Conservation (phyloP, 78 protist species). For the Protostelium mycophagum region DNA sequence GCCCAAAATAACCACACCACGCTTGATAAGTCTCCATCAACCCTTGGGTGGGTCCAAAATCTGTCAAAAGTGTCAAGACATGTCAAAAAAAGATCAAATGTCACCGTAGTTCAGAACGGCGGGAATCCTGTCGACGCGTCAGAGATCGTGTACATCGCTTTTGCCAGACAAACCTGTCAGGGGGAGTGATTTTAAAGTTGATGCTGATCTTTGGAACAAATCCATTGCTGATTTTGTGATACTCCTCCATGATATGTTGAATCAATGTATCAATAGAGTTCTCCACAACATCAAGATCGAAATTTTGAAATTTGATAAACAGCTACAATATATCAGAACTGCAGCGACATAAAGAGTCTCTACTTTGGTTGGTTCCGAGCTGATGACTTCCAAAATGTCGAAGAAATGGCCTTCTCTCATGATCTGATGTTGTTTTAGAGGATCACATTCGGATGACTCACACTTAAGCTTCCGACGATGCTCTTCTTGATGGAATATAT, state of each 20-base stretch:
- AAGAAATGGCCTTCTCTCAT: background rate
- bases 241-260: background rate
- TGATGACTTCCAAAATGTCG: background rate
- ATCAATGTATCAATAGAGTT: background rate
- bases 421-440: background rate
- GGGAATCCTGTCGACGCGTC: too few species aligned
- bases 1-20: background rate
- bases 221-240: background rate
- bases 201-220: background rate
- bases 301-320: background rate
- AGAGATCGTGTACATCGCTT: too few species aligned
- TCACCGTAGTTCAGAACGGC: too few species aligned
- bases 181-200: background rate
- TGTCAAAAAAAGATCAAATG: too few species aligned
- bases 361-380: background rate
- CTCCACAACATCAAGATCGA: background rate
- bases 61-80: background rate
- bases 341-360: background rate
- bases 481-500: background rate
- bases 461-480: background rate
- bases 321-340: background rate
- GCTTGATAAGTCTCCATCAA: background rate
- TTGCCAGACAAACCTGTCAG: too few species aligned
- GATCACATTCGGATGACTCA: background rate
- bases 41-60: background rate